Evolutionary conservation across 768 basidiomycete genomes (phyloP), one percentile per base, ranked within the genome.

Genomic region (Tylopilus felleus): DNA sequence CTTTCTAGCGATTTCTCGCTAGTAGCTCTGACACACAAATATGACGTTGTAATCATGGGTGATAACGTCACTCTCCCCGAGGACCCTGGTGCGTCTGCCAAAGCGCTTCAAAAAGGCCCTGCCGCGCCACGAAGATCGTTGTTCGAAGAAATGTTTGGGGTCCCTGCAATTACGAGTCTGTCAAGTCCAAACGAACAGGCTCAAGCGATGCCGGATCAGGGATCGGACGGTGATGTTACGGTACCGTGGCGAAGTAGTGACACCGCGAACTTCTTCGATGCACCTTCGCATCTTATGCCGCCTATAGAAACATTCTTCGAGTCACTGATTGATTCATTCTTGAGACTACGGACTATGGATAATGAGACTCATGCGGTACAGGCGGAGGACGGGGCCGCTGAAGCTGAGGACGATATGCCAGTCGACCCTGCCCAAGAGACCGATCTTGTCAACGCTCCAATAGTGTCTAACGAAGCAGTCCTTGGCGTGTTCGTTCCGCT

Each of bases 141-240:
- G 8, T 92, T 95, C 73, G 88, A 92, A 68, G 93, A 95, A 64
- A 90, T 95, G 64, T 97, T 96, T 65, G 94, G 94, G 36, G 75
- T 81, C 54, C 82, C 90, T 41, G 87, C 88, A 3, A 83, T 93
- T 60, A 61, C 63, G 7, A 65, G 73, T 29, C 56, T 65, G 31
- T 57, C 68, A 17, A 48, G 58, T n/a, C 54, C 66, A 31, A 45
- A 58, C 13, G 62, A 67, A 38, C 51, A 58, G 38, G 54, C 65
- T 16, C 53, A 61, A 40, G 19, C 52, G 28, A 53, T 46, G 33
- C 23, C 43, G 28, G 51, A 55, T 47, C 51, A 52, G 16, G 55
- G 39, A 53, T 60, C 67, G 14, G 53, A 53, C 6, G 48, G 55
- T 35, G 57, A 53, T 7, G 47, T 59, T 35, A 53, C 63, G 12